Evolutionary conservation across 768 basidiomycete species (phyloP).

Genomic region (Calocybe cyanea): DNA sequence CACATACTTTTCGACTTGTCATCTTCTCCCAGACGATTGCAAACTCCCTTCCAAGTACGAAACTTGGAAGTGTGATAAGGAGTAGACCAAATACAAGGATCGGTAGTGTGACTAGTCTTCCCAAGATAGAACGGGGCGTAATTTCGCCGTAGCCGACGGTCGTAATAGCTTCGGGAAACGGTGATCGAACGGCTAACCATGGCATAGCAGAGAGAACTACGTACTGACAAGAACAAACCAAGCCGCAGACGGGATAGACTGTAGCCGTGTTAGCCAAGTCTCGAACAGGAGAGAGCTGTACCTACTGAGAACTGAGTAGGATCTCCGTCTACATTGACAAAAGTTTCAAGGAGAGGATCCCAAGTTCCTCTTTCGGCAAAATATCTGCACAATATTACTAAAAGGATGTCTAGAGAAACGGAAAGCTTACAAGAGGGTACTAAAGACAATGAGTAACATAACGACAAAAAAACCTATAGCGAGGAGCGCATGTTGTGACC

Average conservation of each 20-base stretch:
- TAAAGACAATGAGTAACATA: conserved; percentile 85
- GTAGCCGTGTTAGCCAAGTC: background rate
- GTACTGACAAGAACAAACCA: conserved; percentile 84
- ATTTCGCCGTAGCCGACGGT: conserved; percentile 94
- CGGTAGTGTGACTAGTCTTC: conserved; percentile 80
- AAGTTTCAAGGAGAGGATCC: conserved; percentile 76
- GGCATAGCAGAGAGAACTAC: conserved; percentile 26
- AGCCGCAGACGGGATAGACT: conserved; percentile 39
- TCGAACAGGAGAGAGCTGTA: background rate
- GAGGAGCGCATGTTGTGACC: conserved; percentile 82
- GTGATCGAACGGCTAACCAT: background rate
- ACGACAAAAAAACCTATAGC: conserved; percentile 87
- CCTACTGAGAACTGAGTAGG: conserved; percentile 73
- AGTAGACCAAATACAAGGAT: conserved; percentile 85
- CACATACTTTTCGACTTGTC: conserved; percentile 45
- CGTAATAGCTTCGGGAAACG: conserved; percentile 59
- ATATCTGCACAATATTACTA: conserved; percentile 43
- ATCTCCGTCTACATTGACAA: conserved; percentile 83
- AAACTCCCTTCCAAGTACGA: conserved; percentile 90
- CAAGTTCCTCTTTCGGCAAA: conserved; percentile 90
- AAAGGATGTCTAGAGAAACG: background rate
- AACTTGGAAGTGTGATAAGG: conserved; percentile 86
- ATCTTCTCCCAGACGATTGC: conserved; percentile 87
- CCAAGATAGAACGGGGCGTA: conserved; percentile 84
- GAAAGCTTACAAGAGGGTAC: conserved; percentile 66